Base-by-base conservation (phyloP, 2,329 filamentous ascomycete genomes). In the Penicillium sp. region DNA sequence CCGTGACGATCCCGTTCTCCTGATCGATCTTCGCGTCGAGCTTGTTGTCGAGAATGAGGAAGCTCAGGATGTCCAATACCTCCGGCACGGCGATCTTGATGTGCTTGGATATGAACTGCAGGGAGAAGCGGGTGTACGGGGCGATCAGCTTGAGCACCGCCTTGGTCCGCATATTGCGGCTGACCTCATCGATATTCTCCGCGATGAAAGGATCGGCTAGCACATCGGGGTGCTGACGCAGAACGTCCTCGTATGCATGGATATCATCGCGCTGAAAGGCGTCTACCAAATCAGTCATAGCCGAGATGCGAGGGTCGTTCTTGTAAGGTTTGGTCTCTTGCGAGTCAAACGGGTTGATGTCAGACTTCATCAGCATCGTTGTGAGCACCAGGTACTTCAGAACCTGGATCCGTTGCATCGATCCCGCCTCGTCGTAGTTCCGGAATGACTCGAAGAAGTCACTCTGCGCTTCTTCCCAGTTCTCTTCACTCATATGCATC, bases 401-500 rank as follows among this genome's bases (percentile, higher is more conserved):
- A 13, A 97, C 94, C 73, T 97, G 93, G 62, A 97, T 97, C 41
- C 94, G 86, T 73, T 97, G 93, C 65, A 97, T 83, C 21, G 92
- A 97, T 39, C 94, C 94, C 33, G 94, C 94, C 78, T 99, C 94
- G 70, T 99, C 94, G 76, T 97, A 99, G 77, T 97, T 97, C 51
- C 92, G 89, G 79, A 99, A 99, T 1, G 93, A 96, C 72, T 99
- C 94, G 73, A 97, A 97, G 74, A 99, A 99, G 77, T 97, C 94
- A 64, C 87, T 93, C 75, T 97, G 92, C 1, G 94, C 94, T 67
- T 92, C 90, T 71, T 94, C 91, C 94, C 94, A 99, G 71, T 97
- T 97, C 77, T 97, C 94, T 80, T 99, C 94, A 72, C 90, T 94
- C 94, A 99, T 97, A 78, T 97, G 92, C 94, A 99, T 99, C 80